Percentiles rank a stretch among this genome's conserved stretches.
phyloP scores from a whole-genome alignment of 352 stramenopile genomes.

The Globisporangium recalcitrans region DNA sequence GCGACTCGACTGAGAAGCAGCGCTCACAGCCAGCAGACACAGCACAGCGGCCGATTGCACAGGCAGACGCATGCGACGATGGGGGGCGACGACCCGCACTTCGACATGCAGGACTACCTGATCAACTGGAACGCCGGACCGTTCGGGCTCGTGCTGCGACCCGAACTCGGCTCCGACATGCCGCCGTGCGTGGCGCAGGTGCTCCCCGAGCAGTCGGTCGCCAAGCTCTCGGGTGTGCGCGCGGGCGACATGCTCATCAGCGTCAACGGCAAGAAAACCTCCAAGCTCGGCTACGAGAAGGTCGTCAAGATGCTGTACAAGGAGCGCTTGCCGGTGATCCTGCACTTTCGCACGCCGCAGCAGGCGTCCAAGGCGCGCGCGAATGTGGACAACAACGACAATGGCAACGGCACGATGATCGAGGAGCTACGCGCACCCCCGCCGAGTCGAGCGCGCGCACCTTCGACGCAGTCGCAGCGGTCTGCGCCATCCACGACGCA shows the following conservation, averaged over 20 bases:
- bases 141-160: slow-evolving; percentile 67
- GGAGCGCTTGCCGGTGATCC: slow-evolving; percentile 60
- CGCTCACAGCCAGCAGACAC: too few species aligned
- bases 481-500: slow-evolving; percentile 9
- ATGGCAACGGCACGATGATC: slow-evolving; percentile 8
- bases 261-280: slow-evolving; percentile 73
- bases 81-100: slow-evolving; percentile 15
- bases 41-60: not conserved
- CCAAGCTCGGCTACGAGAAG: slow-evolving; percentile 71
- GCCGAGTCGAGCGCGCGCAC: slow-evolving; percentile 4
- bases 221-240: slow-evolving; percentile 60
- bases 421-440: not conserved
- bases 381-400: slow-evolving; percentile 17
- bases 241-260: slow-evolving; percentile 73
- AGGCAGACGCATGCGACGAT: slow-evolving; percentile 4
- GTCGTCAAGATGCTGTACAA: slow-evolving; percentile 77
- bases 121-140: slow-evolving; percentile 83
- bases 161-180: slow-evolving; percentile 69
- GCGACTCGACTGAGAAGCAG: not conserved
- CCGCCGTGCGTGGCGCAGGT: slow-evolving; percentile 69
- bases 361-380: slow-evolving; percentile 9
- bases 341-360: slow-evolving; percentile 69
- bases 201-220: slow-evolving; percentile 65
- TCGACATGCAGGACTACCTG: slow-evolving; percentile 67
- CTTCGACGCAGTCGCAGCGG: not conserved